These are phyloP conservation scores for Besnoitia besnoiti DNA, from an alignment of 169 alveolate species.

Conservation along the genomic window DNA sequence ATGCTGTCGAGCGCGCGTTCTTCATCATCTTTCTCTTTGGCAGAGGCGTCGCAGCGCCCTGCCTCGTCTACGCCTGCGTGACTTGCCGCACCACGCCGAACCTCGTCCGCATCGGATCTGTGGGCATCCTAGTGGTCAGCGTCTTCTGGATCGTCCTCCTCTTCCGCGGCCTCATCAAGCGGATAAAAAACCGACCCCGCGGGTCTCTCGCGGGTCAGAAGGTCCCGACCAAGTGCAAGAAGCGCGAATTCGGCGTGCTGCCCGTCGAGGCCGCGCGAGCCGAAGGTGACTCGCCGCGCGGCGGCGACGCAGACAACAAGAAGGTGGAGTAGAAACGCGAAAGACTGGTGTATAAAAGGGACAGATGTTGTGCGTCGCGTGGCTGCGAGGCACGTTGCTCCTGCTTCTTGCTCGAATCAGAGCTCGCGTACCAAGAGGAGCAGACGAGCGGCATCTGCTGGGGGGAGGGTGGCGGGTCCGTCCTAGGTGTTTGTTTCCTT, in stretches of 20 bases:
- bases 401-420: no score
- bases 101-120: conserved; percentile 20
- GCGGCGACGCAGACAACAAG: background rate
- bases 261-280: background rate
- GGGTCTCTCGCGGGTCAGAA: background rate
- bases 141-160: conserved; percentile 51
- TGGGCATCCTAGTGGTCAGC: conserved; percentile 39
- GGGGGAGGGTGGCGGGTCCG: no score
- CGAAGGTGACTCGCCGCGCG: background rate
- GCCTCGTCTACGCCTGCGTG: conserved; percentile 1
- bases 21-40: conserved; percentile 31
- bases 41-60: conserved; percentile 44
- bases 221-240: background rate
- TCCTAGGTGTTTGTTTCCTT: no score
- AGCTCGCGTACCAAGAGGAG: no score
- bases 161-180: conserved; percentile 16
- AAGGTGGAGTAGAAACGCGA: background rate
- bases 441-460: no score
- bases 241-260: background rate
- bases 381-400: no score
- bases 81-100: conserved; percentile 40
- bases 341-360: no score
- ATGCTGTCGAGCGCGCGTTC: conserved; percentile 40
- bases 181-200: background rate
- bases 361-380: no score